Evolutionary conservation across 2,329 filamentous ascomycete species (phyloP).

Genomic region (Epichloe sylvatica): DNA sequence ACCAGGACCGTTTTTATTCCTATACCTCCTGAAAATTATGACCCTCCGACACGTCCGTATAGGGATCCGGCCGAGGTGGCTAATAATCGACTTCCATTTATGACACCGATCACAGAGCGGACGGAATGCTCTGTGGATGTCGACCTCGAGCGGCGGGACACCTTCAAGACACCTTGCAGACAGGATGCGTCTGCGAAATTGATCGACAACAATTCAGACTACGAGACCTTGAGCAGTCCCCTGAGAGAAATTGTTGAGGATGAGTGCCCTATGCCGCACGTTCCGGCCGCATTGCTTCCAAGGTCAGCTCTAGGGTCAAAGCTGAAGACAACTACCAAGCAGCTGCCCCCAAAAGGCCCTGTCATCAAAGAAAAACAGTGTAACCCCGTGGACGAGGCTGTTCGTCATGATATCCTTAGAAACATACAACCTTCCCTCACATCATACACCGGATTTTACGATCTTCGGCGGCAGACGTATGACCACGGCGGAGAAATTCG

Average conservation of each 20-base stretch:
- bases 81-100: constrained; percentile 88
- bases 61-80: constrained; percentile 66
- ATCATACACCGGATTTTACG: constrained; percentile 67
- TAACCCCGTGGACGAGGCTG: constrained; percentile 70
- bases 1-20: constrained; percentile 60
- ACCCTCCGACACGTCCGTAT: constrained; percentile 65
- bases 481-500: constrained; percentile 64
- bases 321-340: constrained; percentile 22
- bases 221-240: constrained; percentile 52
- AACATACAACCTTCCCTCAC: constrained; percentile 59
- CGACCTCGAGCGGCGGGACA: constrained; percentile 45
- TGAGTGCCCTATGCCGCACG: constrained; percentile 30
- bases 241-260: constrained; percentile 51
- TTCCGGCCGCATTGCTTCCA: constrained; percentile 35
- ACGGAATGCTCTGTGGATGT: constrained; percentile 77
- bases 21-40: constrained; percentile 73
- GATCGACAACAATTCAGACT: constrained; percentile 21
- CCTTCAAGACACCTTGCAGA: constrained; percentile 66
- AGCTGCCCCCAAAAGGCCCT: constrained; percentile 44
- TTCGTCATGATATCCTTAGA: constrained; percentile 62
- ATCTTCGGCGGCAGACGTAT: constrained; percentile 49
- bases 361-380: constrained; percentile 74
- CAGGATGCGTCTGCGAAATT: constrained; percentile 18
- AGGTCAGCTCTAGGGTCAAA: constrained; percentile 24
- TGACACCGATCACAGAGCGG: constrained; percentile 95